Evolutionary conservation across 768 basidiomycete species (phyloP).

Genomic region (Amanita subjunquillea): DNA sequence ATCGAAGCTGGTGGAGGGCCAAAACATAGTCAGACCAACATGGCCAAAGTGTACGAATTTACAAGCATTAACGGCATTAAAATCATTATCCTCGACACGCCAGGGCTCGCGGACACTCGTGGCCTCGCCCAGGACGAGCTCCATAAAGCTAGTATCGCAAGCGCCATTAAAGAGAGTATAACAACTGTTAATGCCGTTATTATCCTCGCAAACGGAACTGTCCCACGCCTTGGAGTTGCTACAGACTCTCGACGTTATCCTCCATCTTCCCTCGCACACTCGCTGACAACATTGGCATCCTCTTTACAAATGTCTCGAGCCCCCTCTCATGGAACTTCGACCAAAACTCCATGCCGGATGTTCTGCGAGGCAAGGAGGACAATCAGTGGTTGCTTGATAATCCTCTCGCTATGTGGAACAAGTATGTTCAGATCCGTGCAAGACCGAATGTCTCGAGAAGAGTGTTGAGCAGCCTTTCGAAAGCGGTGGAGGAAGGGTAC

Average conservation of each 20-base stretch:
- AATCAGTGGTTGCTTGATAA: slow-evolving; percentile 8
- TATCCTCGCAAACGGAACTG: slow-evolving; percentile 19
- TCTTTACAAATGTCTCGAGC: slow-evolving; percentile 13
- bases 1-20: background rate
- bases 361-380: slow-evolving; percentile 2
- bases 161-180: slow-evolving; percentile 12
- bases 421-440: background rate
- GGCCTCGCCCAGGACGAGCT: slow-evolving; percentile 7
- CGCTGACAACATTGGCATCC: slow-evolving; percentile 3
- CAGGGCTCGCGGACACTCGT: slow-evolving; percentile 16
- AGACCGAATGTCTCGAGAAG: background rate
- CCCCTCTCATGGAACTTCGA: slow-evolving; percentile 12
- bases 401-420: slow-evolving; percentile 7
- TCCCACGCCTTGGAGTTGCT: slow-evolving; percentile 12
- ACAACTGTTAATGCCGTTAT: slow-evolving; percentile 14
- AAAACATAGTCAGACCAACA: background rate
- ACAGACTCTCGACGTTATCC: slow-evolving; percentile 15
- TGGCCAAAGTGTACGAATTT: background rate
- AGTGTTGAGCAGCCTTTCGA: no score
- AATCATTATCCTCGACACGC: slow-evolving; percentile 17
- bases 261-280: slow-evolving; percentile 12
- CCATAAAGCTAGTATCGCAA: slow-evolving; percentile 17
- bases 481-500: background rate
- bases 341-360: slow-evolving; percentile 8
- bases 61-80: background rate